Evolutionary conservation across 805 yeast species (phyloP).

Genomic region (Isabelozyma gotoi): DNA sequence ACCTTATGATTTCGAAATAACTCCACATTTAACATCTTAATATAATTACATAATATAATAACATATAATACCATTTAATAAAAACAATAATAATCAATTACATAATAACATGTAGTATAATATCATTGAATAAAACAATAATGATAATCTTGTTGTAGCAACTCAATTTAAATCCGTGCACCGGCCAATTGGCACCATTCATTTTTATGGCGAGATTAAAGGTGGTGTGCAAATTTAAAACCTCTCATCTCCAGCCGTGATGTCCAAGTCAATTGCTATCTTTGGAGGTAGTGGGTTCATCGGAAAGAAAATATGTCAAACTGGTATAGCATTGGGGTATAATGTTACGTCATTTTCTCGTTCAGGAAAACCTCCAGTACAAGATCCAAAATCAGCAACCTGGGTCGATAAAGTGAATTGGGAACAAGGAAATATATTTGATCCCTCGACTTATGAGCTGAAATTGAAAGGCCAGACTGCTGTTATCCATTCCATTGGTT

Average conservation of each 20-base stretch:
- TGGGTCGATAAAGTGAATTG: slow-evolving; percentile 66
- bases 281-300: slow-evolving; percentile 90
- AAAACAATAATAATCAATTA: too few relatives aligned
- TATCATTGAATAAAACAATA: too few relatives aligned
- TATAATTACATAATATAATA: too few relatives aligned
- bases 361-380: slow-evolving; percentile 49
- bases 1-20: background rate
- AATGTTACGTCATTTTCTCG: slow-evolving; percentile 69
- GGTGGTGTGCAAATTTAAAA: too few relatives aligned
- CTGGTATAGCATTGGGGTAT: slow-evolving; percentile 61
- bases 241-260: background rate
- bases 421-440: slow-evolving; percentile 66
- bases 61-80: background rate
- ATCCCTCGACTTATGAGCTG: slow-evolving; percentile 55
- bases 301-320: slow-evolving; percentile 66
- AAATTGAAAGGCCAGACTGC: slow-evolving; percentile 51
- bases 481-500: slow-evolving; percentile 84
- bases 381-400: slow-evolving; percentile 27
- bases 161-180: too few relatives aligned
- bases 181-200: too few relatives aligned
- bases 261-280: slow-evolving; percentile 48
- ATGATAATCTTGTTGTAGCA: too few relatives aligned
- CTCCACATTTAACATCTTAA: background rate
- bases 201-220: too few relatives aligned
- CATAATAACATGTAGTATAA: too few relatives aligned